Evolutionary conservation across 768 basidiomycete genomes (phyloP), one percentile per base, ranked within the genome.

Genomic region (Candolleomyces efflorescens): DNA sequence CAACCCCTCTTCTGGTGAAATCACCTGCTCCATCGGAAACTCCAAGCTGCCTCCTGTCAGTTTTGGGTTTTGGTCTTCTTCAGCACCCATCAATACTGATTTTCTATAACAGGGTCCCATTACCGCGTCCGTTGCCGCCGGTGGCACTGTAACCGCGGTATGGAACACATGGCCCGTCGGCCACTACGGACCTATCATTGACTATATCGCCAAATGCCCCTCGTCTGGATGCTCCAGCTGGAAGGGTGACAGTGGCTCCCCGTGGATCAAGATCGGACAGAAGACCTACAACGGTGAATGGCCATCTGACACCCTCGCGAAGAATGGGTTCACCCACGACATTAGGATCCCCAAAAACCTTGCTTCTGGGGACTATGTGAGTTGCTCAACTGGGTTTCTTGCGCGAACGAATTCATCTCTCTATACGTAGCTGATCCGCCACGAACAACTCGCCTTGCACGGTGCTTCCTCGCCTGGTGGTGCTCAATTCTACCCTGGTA

Each of bases 201-300:
- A 75, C 61, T 75, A 74, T 54, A 73, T 75, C 71, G 73, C 73
- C 10, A 73, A 69, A 59, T 75, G 74, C 62, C 64, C 70, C 17
- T 63, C 70, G 5, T 64, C 64, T 15, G 69, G 68, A 48, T 75
- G 74, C 54, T 75, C 71, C 11, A 65, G 65, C 20, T 73, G 59
- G 57, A 74, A 73, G 59, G 74, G 66, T 18, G 72, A 75, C 52
- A 64, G 65, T 13, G 74, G 73, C 2, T 65, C 72, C 5, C 72
- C 73, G 17, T 75, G 73, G 74, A 73, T 75, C 64, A 75, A 75
- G 74, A 71, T 73, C 47, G 71, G 73, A 60, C 74, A 74, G 68
- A 64, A 69, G 39, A 65, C 64, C 18, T 75, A 70, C 49, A 56
- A 75, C 50, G 70, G 73, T 2, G 68, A 64, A 38, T 75, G 74